phyloP scores from a whole-genome alignment of 179 eudicot genomes.

The Patellifolia procumbens region DNA sequence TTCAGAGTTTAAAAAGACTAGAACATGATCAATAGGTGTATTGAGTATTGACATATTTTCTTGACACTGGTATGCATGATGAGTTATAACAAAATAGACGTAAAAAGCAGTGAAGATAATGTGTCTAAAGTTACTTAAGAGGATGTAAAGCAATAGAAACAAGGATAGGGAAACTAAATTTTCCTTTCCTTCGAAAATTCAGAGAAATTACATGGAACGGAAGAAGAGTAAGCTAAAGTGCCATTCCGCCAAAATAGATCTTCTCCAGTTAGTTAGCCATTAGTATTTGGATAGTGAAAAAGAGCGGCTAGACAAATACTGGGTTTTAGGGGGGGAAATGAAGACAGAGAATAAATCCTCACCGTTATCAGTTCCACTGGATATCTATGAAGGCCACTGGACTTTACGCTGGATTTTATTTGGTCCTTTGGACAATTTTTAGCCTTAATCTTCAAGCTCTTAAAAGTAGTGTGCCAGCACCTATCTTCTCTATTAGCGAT shows the following conservation, averaged over 20 bases:
- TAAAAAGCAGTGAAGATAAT: too few species aligned
- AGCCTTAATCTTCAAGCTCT: slow-evolving; percentile 63
- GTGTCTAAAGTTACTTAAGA: background rate
- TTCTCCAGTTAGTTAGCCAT: background rate
- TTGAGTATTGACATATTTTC: background rate
- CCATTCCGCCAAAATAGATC: background rate
- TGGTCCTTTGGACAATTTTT: slow-evolving; percentile 57
- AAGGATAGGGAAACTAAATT: background rate
- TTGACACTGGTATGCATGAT: background rate
- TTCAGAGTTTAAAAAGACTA: background rate
- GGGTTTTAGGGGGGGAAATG: background rate
- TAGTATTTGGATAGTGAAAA: background rate
- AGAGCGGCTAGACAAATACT: background rate
- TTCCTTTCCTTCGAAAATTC: background rate
- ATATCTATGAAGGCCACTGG: slow-evolving; percentile 42
- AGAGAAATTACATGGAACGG: background rate
- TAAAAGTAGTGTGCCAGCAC: slow-evolving; percentile 93
- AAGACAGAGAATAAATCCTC: slow-evolving; percentile 29
- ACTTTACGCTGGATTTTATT: slow-evolving; percentile 36
- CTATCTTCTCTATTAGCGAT: slow-evolving; percentile 65
- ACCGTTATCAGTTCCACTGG: slow-evolving; percentile 85
- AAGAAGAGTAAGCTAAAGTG: slow-evolving; percentile 1
- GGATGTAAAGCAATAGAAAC: background rate
- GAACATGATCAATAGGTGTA: background rate
- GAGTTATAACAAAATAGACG: too few species aligned